A percentile compares a stretch with the other conserved stretches of the same genome.
Evolutionary conservation across 2,329 filamentous ascomycete species (phyloP).

Genomic region (Catunica adiposa): DNA sequence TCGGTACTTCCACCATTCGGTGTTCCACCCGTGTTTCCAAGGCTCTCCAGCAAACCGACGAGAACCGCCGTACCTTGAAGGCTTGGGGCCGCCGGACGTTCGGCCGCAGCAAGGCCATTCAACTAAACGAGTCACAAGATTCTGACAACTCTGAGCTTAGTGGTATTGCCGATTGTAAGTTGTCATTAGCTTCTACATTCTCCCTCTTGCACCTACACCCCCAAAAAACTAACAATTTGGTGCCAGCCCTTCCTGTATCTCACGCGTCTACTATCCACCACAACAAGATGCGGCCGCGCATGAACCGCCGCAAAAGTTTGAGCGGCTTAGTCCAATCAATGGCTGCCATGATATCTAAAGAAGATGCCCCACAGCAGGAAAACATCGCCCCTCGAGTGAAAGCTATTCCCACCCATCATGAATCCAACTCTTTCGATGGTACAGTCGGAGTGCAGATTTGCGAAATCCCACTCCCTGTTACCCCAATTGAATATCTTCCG

Average conservation of each 20-base stretch:
- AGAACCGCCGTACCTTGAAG: slow-evolving; percentile 12
- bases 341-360: slow-evolving; percentile 9
- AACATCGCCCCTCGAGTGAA: neutral
- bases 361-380: neutral
- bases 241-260: neutral
- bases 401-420: neutral
- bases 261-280: neutral
- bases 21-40: slow-evolving; percentile 3
- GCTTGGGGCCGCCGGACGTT: slow-evolving; percentile 13
- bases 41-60: slow-evolving; percentile 6
- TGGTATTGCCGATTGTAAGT: neutral
- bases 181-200: neutral
- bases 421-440: neutral
- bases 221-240: neutral
- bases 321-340: slow-evolving; percentile 12
- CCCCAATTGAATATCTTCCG: slow-evolving; percentile 8
- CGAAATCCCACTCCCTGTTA: neutral
- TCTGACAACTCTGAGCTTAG: slow-evolving; percentile 7
- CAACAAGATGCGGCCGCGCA: slow-evolving; percentile 5
- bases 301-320: slow-evolving; percentile 12
- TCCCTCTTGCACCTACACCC: neutral
- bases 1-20: slow-evolving; percentile 9
- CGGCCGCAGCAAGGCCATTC: slow-evolving; percentile 7
- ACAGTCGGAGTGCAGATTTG: neutral
- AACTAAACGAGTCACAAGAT: slow-evolving; percentile 4